Evolutionary conservation across 116 monocot genomes (phyloP), one percentile per base, ranked within the genome.

Genomic region (Posidonia oceanica): DNA sequence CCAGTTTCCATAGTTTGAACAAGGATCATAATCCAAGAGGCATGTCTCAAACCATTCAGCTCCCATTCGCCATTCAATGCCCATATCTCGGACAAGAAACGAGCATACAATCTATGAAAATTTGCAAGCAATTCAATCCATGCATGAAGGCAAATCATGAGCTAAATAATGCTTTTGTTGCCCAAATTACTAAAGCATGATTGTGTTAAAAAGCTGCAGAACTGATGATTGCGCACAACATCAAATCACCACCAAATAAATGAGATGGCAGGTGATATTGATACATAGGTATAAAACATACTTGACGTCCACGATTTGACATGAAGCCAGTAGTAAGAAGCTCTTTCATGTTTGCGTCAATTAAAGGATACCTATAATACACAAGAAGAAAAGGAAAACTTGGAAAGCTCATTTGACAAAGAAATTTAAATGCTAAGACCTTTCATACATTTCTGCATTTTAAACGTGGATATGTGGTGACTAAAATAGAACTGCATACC

Each of bases 281-380:
- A n/a, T 44, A 59, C 4, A 59, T 59, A 17, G 38, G 36, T 36
- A 38, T 52, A 3, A 59, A 64, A 17, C 12, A 23, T 69, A 79
- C 96, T 88, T 96, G 96, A 64, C 96, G 91, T 8, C 96, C 96
- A 67, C 96, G 78, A 60, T 96, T 96, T 7, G 95, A 96, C 95
- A 96, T 91, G 72, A 96, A 96, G 59, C 91, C 91, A n/a, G 91
- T 96, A 22, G 76, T 39, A 7, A 81, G 77, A 20, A 96, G 79
- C 62, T 96, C 96, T 83, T 83, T 96, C 96, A 96, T 96, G 80
- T 96, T 96, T 39, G 96, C 96, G 76, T 96, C 96, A 61, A 96
- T 85, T 37, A 96, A 86, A 55, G 91, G 96, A 72, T 96, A 96
- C 11, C 91, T 96, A 74, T 17, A 21, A 64, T 69, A 39, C 3